Base-by-base conservation (phyloP, 352 stramenopile species). In the Phytophthora ramorum region DNA sequence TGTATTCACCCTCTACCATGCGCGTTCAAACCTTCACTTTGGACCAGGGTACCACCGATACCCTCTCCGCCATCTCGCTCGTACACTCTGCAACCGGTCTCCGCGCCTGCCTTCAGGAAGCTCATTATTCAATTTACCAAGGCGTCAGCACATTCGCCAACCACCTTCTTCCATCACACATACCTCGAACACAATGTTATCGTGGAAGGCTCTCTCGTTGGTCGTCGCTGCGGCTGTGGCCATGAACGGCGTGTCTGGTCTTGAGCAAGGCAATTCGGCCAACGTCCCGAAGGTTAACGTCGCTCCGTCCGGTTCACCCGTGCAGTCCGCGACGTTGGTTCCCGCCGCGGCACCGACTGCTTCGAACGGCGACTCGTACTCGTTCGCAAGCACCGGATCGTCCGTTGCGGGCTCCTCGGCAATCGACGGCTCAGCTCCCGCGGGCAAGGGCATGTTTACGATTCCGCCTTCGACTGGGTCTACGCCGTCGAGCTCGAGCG, bases 101-200 rank as follows among this genome's bases (percentile, higher is more conserved):
- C 20, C 37, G 12, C 22, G 16, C n/a, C 4, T 1, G 13, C 2
- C 46, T 35, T 0, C 20, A 13, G n/a, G 37, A 14, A 40, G 30
- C 41, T 65, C 63, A 66, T 61, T 71, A 52, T 58, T 56, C 55
- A 65, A 66, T 71, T 60, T 69, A 24, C 46, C 32, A 19, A n/a
- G 14, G 20, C 61, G 58, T 26, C 61, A 46, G 28, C 38, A 45
- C 32, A 44, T 44, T 37, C 32, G 5, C 5, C 44, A 22, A 13
- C 32, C 32, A 37, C 16, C 20, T 53, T n/a, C 43, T 26, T 22
- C 7, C 9, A 50, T 5, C 20, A 66, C 48, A 50, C 32, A 61
- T 28, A 28, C 51, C 8, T 28, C 32, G 9, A 52, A 8, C 10
- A 26, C 44, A 56, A 68, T 68, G 60, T 13, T 62, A 10, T 56